These are phyloP conservation scores for Kluyveromyces sp. DNA, from an alignment of 1,139 yeast genomes.

Conservation along the genomic window DNA sequence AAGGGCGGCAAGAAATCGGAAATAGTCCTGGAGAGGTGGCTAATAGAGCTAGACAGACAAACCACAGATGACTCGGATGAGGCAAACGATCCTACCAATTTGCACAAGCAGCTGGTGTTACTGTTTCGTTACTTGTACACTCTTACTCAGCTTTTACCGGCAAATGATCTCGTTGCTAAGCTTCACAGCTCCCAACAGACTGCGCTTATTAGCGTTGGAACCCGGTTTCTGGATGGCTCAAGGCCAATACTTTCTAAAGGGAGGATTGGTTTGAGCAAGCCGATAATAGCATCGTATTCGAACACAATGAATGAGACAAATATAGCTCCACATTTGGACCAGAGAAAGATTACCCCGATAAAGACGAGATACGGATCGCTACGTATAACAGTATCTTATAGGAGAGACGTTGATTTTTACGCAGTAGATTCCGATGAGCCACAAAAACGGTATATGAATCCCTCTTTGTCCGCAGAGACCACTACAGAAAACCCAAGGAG, in stretches of 20 bases:
- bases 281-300: slow-evolving; percentile 44
- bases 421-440: slow-evolving; percentile 42
- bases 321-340: slow-evolving; percentile 48
- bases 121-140: slow-evolving; percentile 71
- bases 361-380: slow-evolving; percentile 69
- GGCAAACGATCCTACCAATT: slow-evolving; percentile 16
- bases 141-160: slow-evolving; percentile 62
- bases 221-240: slow-evolving; percentile 68
- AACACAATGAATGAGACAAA: slow-evolving; percentile 33
- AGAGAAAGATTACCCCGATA: slow-evolving; percentile 59
- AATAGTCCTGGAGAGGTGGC: slow-evolving; percentile 88
- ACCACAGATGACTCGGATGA: slow-evolving; percentile 24
- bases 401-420: slow-evolving; percentile 62
- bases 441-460: slow-evolving; percentile 6
- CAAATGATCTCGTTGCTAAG: slow-evolving; percentile 46
- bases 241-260: slow-evolving; percentile 76
- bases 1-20: slow-evolving; percentile 59
- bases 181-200: slow-evolving; percentile 25
- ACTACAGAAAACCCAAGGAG: slow-evolving; percentile 11
- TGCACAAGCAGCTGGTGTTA: slow-evolving; percentile 50
- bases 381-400: slow-evolving; percentile 68
- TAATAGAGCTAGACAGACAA: slow-evolving; percentile 59
- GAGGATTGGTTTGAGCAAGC: slow-evolving; percentile 72
- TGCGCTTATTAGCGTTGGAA: slow-evolving; percentile 36
- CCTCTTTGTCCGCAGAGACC: slow-evolving; percentile 1